Conservation (phyloP, 2,329 filamentous ascomycete species). For the Fusarium sterilihyphosum region DNA sequence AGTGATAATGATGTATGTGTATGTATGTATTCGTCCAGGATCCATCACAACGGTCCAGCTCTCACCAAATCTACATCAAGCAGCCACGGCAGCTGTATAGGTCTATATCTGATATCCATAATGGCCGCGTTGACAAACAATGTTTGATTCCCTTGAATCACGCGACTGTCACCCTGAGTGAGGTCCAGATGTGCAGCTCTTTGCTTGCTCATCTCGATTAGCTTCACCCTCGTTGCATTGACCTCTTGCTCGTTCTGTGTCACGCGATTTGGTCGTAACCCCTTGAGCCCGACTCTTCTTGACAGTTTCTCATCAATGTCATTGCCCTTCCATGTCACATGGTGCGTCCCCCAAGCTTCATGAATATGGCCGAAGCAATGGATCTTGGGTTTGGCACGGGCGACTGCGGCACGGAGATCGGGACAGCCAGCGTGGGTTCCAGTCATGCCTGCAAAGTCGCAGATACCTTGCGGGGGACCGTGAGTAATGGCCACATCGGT, state of each 20-base stretch:
- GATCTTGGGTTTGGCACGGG: conserved; percentile 54
- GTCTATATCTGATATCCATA: conserved; percentile 54
- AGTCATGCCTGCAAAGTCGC: conserved; percentile 52
- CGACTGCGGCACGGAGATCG: conserved; percentile 57
- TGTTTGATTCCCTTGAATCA: conserved; percentile 58
- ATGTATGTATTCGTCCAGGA: background rate
- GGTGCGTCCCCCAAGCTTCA: conserved; percentile 65
- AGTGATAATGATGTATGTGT: background rate
- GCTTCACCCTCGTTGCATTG: conserved; percentile 20
- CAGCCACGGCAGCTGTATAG: conserved; percentile 62
- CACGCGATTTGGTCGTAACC: conserved; percentile 32
- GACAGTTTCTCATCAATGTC: conserved; percentile 56
- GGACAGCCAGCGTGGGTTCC: conserved; percentile 53
- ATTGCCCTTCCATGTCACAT: conserved; percentile 59
- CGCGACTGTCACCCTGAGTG: conserved; percentile 43
- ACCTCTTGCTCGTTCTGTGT: conserved; percentile 27
- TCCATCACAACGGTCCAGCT: background rate
- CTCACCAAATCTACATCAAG: conserved; percentile 58
- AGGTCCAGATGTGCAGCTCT: conserved; percentile 53
- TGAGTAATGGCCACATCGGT: conserved; percentile 64
- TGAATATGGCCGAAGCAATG: conserved; percentile 71
- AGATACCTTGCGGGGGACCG: conserved; percentile 62
- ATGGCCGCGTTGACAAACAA: conserved; percentile 70
- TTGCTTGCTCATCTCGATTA: conserved; percentile 39
- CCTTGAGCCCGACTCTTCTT: conserved; percentile 47